These are phyloP conservation scores for Oryza coarctata DNA, from an alignment of 176 grass and related monocot species.

Conservation along the genomic window DNA sequence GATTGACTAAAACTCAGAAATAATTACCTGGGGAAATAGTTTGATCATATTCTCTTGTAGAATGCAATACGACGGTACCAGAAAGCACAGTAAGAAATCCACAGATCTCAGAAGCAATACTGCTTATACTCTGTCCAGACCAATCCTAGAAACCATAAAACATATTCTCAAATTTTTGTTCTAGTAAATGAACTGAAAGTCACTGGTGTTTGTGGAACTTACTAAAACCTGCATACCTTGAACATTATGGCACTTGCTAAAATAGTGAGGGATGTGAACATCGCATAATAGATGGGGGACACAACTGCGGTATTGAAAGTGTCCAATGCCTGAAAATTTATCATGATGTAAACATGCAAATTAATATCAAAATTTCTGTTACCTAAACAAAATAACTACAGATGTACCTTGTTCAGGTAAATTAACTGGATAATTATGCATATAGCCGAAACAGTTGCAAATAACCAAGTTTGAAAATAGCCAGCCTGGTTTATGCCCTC, in stretches of 20 bases:
- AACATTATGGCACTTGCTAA: conserved; percentile 99
- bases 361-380: background rate
- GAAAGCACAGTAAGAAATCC: conserved; percentile 93
- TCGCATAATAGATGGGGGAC: conserved; percentile 91
- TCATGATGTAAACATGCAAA: background rate
- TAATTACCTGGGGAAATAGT: conserved; percentile 59
- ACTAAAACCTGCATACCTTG: conserved; percentile 51
- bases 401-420: conserved; percentile 92
- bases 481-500: conserved; percentile 80
- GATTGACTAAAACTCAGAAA: background rate
- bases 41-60: conserved; percentile 81
- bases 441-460: conserved; percentile 66
- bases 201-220: background rate
- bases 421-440: conserved; percentile 88
- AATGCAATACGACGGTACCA: conserved; percentile 80
- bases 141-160: conserved; percentile 63
- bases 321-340: conserved; percentile 70
- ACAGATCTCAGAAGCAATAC: conserved; percentile 82
- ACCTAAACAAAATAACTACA: background rate
- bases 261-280: conserved; percentile 97
- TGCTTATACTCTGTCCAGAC: conserved; percentile 92
- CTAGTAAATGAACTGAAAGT: background rate
- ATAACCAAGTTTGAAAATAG: conserved; percentile 93
- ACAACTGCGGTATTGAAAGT: conserved; percentile 98
- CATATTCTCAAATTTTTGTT: background rate